Percentiles rank a stretch among this genome's conserved stretches.
Conservation (phyloP, 2,329 filamentous ascomycete species). For the Botrytis cinerea region DNA sequence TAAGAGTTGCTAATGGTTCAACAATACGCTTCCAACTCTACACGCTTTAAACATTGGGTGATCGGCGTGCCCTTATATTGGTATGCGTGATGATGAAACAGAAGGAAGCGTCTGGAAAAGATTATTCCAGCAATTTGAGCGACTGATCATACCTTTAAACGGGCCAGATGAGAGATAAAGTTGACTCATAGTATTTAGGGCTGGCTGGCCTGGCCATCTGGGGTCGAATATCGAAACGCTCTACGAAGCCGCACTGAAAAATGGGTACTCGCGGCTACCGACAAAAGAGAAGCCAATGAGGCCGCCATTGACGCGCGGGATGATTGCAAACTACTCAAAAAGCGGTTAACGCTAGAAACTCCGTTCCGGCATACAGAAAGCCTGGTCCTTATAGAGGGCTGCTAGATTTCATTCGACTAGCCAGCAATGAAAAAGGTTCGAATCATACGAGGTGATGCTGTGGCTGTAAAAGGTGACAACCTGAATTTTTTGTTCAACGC, state of each 20-base stretch:
- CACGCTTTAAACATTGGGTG: too few species aligned
- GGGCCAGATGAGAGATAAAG: neutral
- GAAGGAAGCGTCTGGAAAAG: neutral
- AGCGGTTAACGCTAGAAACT: neutral
- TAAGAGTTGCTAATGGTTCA: too few species aligned
- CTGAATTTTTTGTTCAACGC: neutral
- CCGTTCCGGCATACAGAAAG: neutral
- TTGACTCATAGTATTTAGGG: neutral
- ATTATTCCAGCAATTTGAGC: neutral
- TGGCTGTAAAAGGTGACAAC: neutral
- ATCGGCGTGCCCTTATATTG: neutral
- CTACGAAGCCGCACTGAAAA: neutral
- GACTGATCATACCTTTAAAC: neutral
- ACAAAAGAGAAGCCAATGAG: neutral
- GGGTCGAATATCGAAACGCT: neutral
- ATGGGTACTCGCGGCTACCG: conserved; percentile 8
- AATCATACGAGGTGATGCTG: neutral
- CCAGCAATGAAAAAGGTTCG: neutral
- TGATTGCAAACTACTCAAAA: neutral
- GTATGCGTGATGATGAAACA: neutral
- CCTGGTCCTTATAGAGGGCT: neutral
- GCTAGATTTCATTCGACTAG: neutral
- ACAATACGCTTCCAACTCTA: neutral
- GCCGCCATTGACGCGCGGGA: conserved; percentile 7
- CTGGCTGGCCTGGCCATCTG: neutral